These are phyloP conservation scores for Fomitopsis pulvina DNA, from an alignment of 768 basidiomycete genomes.

Conservation along the genomic window DNA sequence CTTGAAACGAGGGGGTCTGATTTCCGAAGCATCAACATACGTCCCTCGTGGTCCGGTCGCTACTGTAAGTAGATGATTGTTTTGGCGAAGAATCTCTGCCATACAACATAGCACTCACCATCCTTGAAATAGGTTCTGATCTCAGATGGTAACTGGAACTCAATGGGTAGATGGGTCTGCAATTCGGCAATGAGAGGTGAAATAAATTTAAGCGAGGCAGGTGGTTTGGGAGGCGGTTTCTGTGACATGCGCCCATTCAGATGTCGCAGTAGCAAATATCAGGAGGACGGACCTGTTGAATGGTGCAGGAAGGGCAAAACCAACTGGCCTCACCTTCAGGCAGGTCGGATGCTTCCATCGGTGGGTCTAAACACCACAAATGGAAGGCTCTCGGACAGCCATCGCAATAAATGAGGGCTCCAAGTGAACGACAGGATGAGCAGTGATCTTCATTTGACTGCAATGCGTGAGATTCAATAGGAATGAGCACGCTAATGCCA, in stretches of 20 bases:
- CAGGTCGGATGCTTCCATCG: slow-evolving; percentile 82
- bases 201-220: slow-evolving; percentile 49
- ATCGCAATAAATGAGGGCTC: slow-evolving; percentile 92
- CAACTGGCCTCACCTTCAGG: slow-evolving; percentile 67
- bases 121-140: slow-evolving; percentile 81
- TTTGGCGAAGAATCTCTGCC: neutral
- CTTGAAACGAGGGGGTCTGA: slow-evolving; percentile 79
- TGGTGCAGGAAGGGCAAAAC: slow-evolving; percentile 71
- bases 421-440: slow-evolving; percentile 74
- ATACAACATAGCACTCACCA: slow-evolving; percentile 37
- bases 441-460: slow-evolving; percentile 78
- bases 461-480: slow-evolving; percentile 4
- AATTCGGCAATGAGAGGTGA: slow-evolving; percentile 67
- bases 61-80: slow-evolving; percentile 40
- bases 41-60: slow-evolving; percentile 70
- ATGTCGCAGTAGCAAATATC: neutral
- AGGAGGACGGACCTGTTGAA: slow-evolving; percentile 46
- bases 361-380: slow-evolving; percentile 94
- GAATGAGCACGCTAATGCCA: neutral
- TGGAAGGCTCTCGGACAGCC: slow-evolving; percentile 96
- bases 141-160: slow-evolving; percentile 84
- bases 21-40: slow-evolving; percentile 75
- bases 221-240: slow-evolving; percentile 64
- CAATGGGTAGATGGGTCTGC: slow-evolving; percentile 63
- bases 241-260: slow-evolving; percentile 21